phyloP scores from a whole-genome alignment of 805 yeast genomes.

The Starmerella khaoyaiensis region DNA sequence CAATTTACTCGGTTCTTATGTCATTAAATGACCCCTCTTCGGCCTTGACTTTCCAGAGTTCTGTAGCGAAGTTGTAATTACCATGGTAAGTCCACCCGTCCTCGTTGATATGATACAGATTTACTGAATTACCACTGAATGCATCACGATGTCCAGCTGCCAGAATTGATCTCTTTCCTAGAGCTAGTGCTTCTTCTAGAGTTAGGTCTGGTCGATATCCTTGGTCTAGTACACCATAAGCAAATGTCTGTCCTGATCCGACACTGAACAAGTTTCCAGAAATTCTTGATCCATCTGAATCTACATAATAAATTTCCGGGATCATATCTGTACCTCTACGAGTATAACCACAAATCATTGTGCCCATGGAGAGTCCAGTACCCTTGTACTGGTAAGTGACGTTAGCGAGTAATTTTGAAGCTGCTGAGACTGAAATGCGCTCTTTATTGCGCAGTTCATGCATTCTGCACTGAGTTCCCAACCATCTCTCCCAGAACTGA shows the following conservation, averaged over 20 bases:
- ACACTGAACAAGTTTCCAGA: conserved; percentile 93
- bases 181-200: conserved; percentile 83
- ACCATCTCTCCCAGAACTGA: conserved; percentile 98
- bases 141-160: conserved; percentile 99
- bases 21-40: conserved; percentile 81
- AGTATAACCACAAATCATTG: conserved; percentile 96
- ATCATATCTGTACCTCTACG: conserved; percentile 57
- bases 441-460: conserved; percentile 91
- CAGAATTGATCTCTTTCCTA: conserved; percentile 88
- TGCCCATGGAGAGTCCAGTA: conserved; percentile 98
- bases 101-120: conserved; percentile 85
- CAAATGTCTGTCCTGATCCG: conserved; percentile 98
- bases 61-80: conserved; percentile 78
- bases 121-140: conserved; percentile 91
- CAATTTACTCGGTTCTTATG: conserved; percentile 30
- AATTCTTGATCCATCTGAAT: conserved; percentile 90
- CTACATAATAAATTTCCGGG: conserved; percentile 90
- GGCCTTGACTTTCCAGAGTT: conserved; percentile 84
- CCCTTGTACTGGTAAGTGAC: conserved; percentile 91
- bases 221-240: conserved; percentile 93
- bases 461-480: conserved; percentile 89
- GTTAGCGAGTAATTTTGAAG: conserved; percentile 83
- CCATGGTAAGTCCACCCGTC: conserved; percentile 94
- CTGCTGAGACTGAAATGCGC: conserved; percentile 91
- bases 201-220: conserved; percentile 83